These are phyloP conservation scores for Curvularia verruculosa DNA, from an alignment of 2,329 filamentous ascomycete genomes.

Conservation along the genomic window DNA sequence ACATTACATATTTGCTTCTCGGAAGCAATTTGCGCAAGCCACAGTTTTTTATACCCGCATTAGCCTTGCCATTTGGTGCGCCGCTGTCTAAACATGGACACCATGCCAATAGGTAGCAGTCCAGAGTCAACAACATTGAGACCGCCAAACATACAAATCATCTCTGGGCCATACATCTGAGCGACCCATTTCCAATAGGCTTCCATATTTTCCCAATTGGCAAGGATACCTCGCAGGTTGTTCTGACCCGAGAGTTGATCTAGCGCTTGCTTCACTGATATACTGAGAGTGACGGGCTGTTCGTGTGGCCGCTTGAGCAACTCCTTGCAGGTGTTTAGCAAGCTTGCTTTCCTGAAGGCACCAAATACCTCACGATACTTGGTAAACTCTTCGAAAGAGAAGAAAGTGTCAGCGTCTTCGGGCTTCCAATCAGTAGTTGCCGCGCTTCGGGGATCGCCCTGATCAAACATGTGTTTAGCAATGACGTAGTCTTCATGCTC, in stretches of 20 bases:
- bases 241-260: constrained; percentile 25
- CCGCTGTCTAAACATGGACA: constrained; percentile 42
- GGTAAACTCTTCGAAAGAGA: constrained; percentile 37
- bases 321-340: constrained; percentile 23
- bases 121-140: constrained; percentile 44
- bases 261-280: constrained; percentile 30
- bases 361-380: constrained; percentile 29
- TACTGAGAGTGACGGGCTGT: constrained; percentile 27
- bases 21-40: too few species aligned
- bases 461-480: constrained; percentile 40
- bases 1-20: too few species aligned
- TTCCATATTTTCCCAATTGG: constrained; percentile 36
- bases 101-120: constrained; percentile 47
- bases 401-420: constrained; percentile 28
- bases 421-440: constrained; percentile 22
- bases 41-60: too few species aligned
- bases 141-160: constrained; percentile 43
- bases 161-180: constrained; percentile 47
- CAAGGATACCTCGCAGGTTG: constrained; percentile 33
- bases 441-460: constrained; percentile 8
- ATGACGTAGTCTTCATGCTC: constrained; percentile 46
- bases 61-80: constrained; percentile 44
- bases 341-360: constrained; percentile 13
- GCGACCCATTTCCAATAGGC: constrained; percentile 48
- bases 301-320: constrained; percentile 32